phyloP scores from a whole-genome alignment of 75 land plant species.

The Adiantum capillusveneris region DNA sequence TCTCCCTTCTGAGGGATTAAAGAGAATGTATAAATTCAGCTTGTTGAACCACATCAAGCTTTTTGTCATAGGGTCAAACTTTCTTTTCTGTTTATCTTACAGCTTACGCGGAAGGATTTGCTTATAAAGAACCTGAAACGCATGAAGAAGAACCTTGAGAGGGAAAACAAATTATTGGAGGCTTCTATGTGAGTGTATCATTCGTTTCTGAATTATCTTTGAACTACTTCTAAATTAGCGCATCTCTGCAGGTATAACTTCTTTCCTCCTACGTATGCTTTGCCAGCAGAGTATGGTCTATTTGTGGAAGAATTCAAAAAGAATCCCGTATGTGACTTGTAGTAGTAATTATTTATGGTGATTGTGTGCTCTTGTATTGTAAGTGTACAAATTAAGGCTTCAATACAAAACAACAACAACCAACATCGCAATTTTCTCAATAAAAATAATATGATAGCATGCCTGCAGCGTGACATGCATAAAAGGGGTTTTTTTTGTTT shows the following conservation, averaged over 20 bases:
- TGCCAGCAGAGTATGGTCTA: slow-evolving; percentile 41
- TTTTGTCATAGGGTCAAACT: neutral
- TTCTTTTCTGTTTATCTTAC: neutral
- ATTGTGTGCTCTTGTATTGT: too few relatives aligned
- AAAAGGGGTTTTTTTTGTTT: too few relatives aligned
- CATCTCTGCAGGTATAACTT: slow-evolving; percentile 28
- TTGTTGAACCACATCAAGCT: too few relatives aligned
- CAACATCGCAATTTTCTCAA: too few relatives aligned
- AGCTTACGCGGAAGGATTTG: slow-evolving; percentile 39
- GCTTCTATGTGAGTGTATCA: slow-evolving; percentile 22
- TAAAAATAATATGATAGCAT: too few relatives aligned
- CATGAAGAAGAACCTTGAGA: slow-evolving; percentile 32
- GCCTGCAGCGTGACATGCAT: too few relatives aligned
- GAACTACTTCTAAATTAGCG: neutral
- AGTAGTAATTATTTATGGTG: too few relatives aligned
- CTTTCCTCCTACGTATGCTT: slow-evolving; percentile 34
- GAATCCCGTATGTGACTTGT: slow-evolving; percentile 17
- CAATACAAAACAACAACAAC: too few relatives aligned
- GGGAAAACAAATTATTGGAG: slow-evolving; percentile 17
- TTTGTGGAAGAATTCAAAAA: slow-evolving; percentile 38
- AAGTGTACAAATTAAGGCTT: too few relatives aligned
- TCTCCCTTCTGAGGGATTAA: neutral
- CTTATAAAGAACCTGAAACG: slow-evolving; percentile 39
- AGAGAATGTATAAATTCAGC: too few relatives aligned
- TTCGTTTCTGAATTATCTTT: neutral